Base-by-base conservation (phyloP, 2,329 filamentous ascomycete species). In the Kalaharituber pfeilii region DNA sequence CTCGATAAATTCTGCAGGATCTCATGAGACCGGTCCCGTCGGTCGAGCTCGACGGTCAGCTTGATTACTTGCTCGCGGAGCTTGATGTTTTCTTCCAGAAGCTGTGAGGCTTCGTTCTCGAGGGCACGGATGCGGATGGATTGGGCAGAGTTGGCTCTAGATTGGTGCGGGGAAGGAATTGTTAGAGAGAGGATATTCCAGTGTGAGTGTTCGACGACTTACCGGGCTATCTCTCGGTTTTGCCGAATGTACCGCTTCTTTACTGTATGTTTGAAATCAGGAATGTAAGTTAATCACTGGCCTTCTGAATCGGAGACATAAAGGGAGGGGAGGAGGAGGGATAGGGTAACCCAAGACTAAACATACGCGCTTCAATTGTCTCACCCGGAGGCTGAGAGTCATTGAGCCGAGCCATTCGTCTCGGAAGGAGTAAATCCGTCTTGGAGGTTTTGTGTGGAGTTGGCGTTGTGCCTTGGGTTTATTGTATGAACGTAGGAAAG, bases 201-300 rank as follows among this genome's bases (percentile, higher is more conserved):
- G 27, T 39, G 20, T 28, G n/a, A 49, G 30, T 49, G 20, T 54
- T 49, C 5, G 6, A 13, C 44, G 53, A 57, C 65, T 51, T 66
- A 71, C 69, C 73, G 74, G 56, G 84, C 84, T 59, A 91, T 82
- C 64, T 91, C 85, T 68, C 84, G 78, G 66, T 93, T 93, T 67
- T 91, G 86, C 53, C 85, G 78, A 63, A 88, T 72, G 65, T 88
- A 86, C 66, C 82, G 81, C 64, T 82, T 78, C 66, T 85, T 84
- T 56, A 89, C 84, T 88, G 63, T 53, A n/a, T n/a, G n/a, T n/a
- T n/a, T n/a, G n/a, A n/a, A n/a, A n/a, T n/a, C n/a, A n/a, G 4
- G 4, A 8, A 3, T 39, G 33, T 39, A 4, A 39, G 33, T 39
- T 5, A 18, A 39, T 1, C 33, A 39, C 5, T 39, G 33, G 33